Conservation (phyloP, 2,329 filamentous ascomycete genomes). For the Fusarium sp. region DNA sequence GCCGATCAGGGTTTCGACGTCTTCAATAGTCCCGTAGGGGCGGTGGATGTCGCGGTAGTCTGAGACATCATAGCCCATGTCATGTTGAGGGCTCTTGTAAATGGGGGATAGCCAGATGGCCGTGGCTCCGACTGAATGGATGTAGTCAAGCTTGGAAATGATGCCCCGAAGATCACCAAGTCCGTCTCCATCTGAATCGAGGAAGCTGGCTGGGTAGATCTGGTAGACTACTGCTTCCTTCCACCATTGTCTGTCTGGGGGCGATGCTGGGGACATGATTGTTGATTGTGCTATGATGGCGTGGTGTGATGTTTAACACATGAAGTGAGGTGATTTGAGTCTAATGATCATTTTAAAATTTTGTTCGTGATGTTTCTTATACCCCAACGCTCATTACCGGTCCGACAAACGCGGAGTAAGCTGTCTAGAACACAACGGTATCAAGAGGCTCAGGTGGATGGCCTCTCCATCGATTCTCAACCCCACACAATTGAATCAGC, state of each 20-base stretch:
- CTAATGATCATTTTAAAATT: neutral
- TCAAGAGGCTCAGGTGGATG: neutral
- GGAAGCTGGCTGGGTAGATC: conserved; percentile 55
- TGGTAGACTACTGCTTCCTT: conserved; percentile 43
- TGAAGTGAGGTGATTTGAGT: neutral
- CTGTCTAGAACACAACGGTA: neutral
- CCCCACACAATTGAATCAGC: neutral
- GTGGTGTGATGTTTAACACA: neutral
- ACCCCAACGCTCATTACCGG: neutral
- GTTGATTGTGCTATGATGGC: neutral
- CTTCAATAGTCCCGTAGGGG: conserved; percentile 73
- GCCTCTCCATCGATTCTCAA: neutral
- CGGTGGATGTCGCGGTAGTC: conserved; percentile 62
- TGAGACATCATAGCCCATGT: conserved; percentile 76
- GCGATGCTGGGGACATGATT: conserved; percentile 5
- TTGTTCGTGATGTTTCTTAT: neutral
- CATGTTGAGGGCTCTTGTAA: conserved; percentile 62
- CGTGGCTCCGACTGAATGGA: conserved; percentile 40
- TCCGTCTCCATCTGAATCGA: conserved; percentile 42
- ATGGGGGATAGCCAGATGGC: conserved; percentile 48
- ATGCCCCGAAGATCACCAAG: conserved; percentile 44
- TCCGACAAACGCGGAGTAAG: conserved; percentile 3
- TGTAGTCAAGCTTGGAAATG: conserved; percentile 48
- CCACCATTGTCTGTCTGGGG: conserved; percentile 39
- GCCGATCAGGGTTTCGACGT: conserved; percentile 72